phyloP scores from a whole-genome alignment of 352 stramenopile species.

The Phytophthora foliorum region DNA sequence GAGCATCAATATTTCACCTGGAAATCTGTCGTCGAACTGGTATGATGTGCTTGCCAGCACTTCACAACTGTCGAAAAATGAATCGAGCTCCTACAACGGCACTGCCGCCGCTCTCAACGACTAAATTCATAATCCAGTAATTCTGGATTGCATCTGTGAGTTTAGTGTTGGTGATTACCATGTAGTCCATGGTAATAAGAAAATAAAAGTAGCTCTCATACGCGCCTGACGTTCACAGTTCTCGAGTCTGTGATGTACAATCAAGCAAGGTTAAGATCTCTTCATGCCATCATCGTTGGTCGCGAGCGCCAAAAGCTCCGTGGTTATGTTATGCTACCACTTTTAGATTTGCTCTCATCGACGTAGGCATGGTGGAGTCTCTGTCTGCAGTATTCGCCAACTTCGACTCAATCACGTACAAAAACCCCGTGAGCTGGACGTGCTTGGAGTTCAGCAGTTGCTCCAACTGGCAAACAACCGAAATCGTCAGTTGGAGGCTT shows the following conservation, averaged over 20 bases:
- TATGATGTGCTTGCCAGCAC: not conserved
- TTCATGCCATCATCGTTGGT: not conserved
- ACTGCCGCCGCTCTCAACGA: not conserved
- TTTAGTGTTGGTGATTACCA: too few species aligned
- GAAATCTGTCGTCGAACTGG: slow-evolving; percentile 19
- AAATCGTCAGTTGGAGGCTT: not conserved
- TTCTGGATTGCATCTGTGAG: too few species aligned
- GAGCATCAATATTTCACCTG: not conserved
- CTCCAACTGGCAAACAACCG: not conserved
- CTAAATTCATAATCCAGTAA: too few species aligned
- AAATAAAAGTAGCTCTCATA: not conserved
- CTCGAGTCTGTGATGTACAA: not conserved
- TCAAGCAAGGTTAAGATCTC: not conserved
- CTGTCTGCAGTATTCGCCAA: not conserved
- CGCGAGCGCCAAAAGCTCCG: not conserved
- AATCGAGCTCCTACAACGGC: not conserved
- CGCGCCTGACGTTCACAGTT: not conserved
- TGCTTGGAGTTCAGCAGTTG: not conserved
- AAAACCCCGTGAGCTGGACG: not conserved
- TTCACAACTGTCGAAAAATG: too few species aligned
- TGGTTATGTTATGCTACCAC: not conserved
- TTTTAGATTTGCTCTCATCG: not conserved
- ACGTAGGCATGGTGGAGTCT: not conserved
- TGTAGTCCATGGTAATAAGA: not conserved
- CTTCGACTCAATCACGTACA: not conserved